Base-by-base conservation (phyloP, 208 protist species). In the Wallacemonas collosoma region DNA sequence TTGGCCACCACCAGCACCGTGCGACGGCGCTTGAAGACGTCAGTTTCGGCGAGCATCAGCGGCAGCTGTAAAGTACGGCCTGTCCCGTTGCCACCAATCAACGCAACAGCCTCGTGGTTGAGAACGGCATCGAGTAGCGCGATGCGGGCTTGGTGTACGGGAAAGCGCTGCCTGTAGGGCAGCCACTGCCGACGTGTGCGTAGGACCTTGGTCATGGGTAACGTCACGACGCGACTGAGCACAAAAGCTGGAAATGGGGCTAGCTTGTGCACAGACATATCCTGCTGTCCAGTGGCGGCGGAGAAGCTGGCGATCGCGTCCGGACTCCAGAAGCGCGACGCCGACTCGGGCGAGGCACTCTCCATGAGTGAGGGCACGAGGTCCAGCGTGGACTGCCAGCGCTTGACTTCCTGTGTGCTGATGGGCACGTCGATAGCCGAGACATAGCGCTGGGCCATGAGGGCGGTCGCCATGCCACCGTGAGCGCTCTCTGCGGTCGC, bases 1-100 rank as follows among this genome's bases (percentile, higher is more conserved):
- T 86, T 97, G 2, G 81, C 78, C 45, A 80, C 84, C 15, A 93
- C 84, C 36, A 97, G 65, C 36, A 97, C 76, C 1, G 95, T 41
- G 9, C 93, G 90, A 12, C 83, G 73, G 48, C 79, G 79, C 76
- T 95, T 97, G 64, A 93, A 81, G 51, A 83, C 81, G 40, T 95
- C 93, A n/a, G 87, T 93, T 50, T 95, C 93, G n/a, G 86, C 80
- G 14, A 97, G 81, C 8, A 95, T 79, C 50, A 87, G 81, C 0
- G 93, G 90, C 14, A 93, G 67, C 69, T 97, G 93, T 60, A 94
- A 71, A 1, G 93, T 95, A 11, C 82, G 69, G 9, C 93, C 93
- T 39, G 77, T 88, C 2, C 86, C 89, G 3, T 68, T 66, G 3
- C 64, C 70, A 1, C 86, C 93, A 7, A 94, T 79, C 14, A 97